Percentiles rank a stretch among this genome's conserved stretches.
These are phyloP conservation scores for Aspergillus pseudonomiae DNA, from an alignment of 2,329 filamentous ascomycete species.

Conservation along the genomic window DNA sequence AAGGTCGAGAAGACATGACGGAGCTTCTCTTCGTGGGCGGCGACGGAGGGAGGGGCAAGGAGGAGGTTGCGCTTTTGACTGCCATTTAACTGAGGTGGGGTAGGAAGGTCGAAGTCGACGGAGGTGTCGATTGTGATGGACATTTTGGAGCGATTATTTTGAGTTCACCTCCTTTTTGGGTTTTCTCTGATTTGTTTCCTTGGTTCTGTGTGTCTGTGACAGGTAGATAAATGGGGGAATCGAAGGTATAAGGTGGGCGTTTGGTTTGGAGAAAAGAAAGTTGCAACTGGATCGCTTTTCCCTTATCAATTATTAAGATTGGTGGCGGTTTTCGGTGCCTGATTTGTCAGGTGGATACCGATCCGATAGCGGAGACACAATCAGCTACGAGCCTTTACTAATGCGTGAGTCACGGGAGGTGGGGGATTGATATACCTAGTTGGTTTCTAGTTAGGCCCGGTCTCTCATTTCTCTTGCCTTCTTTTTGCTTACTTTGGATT, in stretches of 20 bases:
- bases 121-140: slow-evolving; percentile 11
- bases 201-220: background rate
- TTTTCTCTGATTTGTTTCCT: too few relatives aligned
- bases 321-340: background rate
- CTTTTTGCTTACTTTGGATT: background rate
- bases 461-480: background rate
- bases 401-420: background rate
- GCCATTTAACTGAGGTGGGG: background rate
- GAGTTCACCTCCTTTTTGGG: background rate
- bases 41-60: slow-evolving; percentile 86
- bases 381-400: background rate
- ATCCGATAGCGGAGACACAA: slow-evolving; percentile 1
- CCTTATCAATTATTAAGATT: slow-evolving; percentile 4
- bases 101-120: slow-evolving; percentile 37
- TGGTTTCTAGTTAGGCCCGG: background rate
- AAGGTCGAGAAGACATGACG: slow-evolving; percentile 70
- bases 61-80: slow-evolving; percentile 66
- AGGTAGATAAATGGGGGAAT: background rate
- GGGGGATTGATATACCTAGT: background rate
- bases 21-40: slow-evolving; percentile 79
- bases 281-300: background rate
- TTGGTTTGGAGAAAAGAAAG: background rate
- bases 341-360: slow-evolving; percentile 1
- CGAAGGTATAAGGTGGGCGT: background rate
- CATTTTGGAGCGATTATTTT: background rate